These are phyloP conservation scores for Amanita phalloides DNA, from an alignment of 768 basidiomycete species.

Conservation along the genomic window DNA sequence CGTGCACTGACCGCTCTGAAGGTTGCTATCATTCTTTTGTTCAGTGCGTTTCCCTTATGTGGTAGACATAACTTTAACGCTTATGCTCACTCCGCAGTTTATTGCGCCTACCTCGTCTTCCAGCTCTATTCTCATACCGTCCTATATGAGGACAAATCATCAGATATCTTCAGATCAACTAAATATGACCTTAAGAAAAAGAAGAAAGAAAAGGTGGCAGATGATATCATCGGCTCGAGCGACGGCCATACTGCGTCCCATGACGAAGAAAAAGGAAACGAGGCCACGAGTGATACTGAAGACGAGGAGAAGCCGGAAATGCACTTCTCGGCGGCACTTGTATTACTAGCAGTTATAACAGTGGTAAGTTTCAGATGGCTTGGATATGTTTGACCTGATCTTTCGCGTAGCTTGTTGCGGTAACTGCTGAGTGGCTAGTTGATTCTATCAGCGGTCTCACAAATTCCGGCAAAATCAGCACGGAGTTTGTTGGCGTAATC, in stretches of 20 bases:
- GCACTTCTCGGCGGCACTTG: constrained; percentile 41
- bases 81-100: constrained; percentile 41
- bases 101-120: constrained; percentile 66
- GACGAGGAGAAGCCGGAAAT: constrained; percentile 43
- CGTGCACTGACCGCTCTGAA: constrained; percentile 14
- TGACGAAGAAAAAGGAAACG: constrained; percentile 7
- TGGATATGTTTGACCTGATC: constrained; percentile 13
- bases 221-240: background rate
- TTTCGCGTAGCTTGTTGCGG: constrained; percentile 36
- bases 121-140: constrained; percentile 67
- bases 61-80: constrained; percentile 6
- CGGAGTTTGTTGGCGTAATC: constrained; percentile 77
- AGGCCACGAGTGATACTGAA: constrained; percentile 14
- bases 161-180: constrained; percentile 22
- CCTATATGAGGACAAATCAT: constrained; percentile 47
- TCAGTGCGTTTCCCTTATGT: constrained; percentile 37
- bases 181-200: constrained; percentile 18
- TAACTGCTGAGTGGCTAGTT: constrained; percentile 67
- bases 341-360: constrained; percentile 48
- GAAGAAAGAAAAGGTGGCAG: constrained; percentile 11
- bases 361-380: constrained; percentile 41
- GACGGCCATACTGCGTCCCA: background rate
- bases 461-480: constrained; percentile 38
- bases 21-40: constrained; percentile 69
- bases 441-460: constrained; percentile 75